Conservation (phyloP, 495 filamentous ascomycete genomes). For the Acidomyces sp. region DNA sequence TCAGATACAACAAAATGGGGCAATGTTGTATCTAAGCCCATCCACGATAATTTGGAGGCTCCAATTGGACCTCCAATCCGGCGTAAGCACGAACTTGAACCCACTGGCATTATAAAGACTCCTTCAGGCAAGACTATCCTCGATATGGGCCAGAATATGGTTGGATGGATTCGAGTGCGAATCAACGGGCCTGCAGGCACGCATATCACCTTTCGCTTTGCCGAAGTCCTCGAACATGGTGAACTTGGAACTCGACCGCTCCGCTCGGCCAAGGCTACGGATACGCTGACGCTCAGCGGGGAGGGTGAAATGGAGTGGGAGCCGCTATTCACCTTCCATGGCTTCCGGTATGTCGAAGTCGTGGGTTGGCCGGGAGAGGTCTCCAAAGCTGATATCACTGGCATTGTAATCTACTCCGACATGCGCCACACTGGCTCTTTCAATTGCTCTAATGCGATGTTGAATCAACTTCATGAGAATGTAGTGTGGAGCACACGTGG, state of each 20-base stretch:
- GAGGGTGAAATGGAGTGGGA: slow-evolving; percentile 26
- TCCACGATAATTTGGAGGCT: too few species aligned
- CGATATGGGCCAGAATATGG: slow-evolving; percentile 46
- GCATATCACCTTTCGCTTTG: slow-evolving; percentile 33
- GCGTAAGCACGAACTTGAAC: slow-evolving; percentile 25
- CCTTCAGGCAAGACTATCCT: slow-evolving; percentile 35
- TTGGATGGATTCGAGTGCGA: slow-evolving; percentile 31
- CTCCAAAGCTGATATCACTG: slow-evolving; percentile 27
- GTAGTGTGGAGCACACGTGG: slow-evolving; percentile 40
- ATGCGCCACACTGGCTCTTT: slow-evolving; percentile 38
- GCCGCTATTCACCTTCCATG: slow-evolving; percentile 42
- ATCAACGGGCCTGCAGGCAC: slow-evolving; percentile 27
- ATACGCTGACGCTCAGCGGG: slow-evolving; percentile 31
- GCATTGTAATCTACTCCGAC: slow-evolving; percentile 38
- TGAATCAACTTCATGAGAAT: slow-evolving; percentile 40
- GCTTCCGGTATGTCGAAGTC: slow-evolving; percentile 42
- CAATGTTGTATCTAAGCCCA: too few species aligned
- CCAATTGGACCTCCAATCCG: slow-evolving; percentile 34
- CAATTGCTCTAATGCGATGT: slow-evolving; percentile 33
- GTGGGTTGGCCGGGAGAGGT: slow-evolving; percentile 34
- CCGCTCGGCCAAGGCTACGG: slow-evolving; percentile 33
- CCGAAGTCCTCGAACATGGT: slow-evolving; percentile 41
- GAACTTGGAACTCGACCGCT: slow-evolving; percentile 40
- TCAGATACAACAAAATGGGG: not conserved
- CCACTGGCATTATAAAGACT: slow-evolving; percentile 31